Evolutionary conservation across 2,329 filamentous ascomycete species (phyloP), one percentile per base, ranked within the genome.

Genomic region (Chalaropsis thielavioides): DNA sequence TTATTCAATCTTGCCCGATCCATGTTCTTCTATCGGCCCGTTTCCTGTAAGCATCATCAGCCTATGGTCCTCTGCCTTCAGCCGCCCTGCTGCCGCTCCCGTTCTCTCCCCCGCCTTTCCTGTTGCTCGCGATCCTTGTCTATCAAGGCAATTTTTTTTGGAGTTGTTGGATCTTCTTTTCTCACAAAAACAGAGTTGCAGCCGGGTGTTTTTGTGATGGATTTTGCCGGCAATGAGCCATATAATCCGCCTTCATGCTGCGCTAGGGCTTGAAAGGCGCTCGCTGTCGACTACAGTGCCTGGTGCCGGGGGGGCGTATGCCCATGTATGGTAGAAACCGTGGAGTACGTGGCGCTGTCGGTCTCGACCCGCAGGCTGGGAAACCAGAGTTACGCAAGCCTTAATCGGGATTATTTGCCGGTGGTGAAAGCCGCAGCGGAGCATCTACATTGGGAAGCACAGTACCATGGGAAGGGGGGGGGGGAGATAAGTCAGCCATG

Each of bases 11-110:
- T 35, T 19, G 15, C 17, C 41, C 22, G 17, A 31, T 31, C 6
- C 31, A 31, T 31, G 6, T 31, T 17, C 49, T 41, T 64, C n/a
- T 59, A 58, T 64, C 62, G 62, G 62, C 31, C 62, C 62, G 62
- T 64, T 60, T 63, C 24, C 31, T 27, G 2, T 17, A 7, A 35
- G 8, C 27, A 46, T 22, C 24, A 40, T 56, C 40, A 63, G 43
- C n/a, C 40, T 63, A 54, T 46, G 1, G 22, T 22, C 31, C 61
- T 40, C 22, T 4, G 38, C 17, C 17, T 38, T 41, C 44, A 11
- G 17, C 31, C 41, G 15, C 19, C 44, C 35, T 40, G 24, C 10
- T 63, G 31, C 31, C 31, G 19, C 15, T 15, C 60, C 22, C n/a
- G 19, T 44, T 31, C 19, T 61, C 58, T 61, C 58, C 58, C 58